Conservation (phyloP, 148 eudicot genomes). For the Rhododendron henanense region DNA sequence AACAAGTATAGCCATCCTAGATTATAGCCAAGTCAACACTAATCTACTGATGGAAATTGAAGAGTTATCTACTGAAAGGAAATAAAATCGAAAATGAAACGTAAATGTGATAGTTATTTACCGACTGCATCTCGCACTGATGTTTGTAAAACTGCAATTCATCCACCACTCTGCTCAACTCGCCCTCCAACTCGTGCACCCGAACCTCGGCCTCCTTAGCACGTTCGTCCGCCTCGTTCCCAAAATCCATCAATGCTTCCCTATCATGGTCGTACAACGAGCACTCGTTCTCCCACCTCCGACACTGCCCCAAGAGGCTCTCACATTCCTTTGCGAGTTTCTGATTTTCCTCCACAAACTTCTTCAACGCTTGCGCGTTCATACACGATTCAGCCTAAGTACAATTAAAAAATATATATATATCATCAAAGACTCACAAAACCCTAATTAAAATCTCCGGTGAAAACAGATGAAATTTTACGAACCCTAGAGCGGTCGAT, state of each 20-base stretch:
- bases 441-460: not conserved
- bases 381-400: constrained; percentile 68
- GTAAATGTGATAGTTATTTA: constrained; percentile 23
- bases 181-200: constrained; percentile 56
- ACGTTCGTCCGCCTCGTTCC: constrained; percentile 82
- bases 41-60: not conserved
- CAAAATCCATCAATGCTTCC: constrained; percentile 91
- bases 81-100: not conserved
- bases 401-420: not conserved
- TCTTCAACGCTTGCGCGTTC: constrained; percentile 86
- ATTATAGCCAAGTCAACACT: not conserved
- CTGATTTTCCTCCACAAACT: constrained; percentile 86
- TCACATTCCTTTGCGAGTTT: constrained; percentile 72
- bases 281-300: constrained; percentile 78
- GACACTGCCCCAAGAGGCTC: constrained; percentile 50
- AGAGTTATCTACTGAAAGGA: not conserved
- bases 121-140: constrained; percentile 42
- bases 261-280: constrained; percentile 75
- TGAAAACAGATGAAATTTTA: constrained; percentile 1
- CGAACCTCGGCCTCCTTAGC: constrained; percentile 70
- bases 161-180: constrained; percentile 40
- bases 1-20: not conserved
- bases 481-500: constrained; percentile 78
- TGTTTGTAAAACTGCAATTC: constrained; percentile 46
- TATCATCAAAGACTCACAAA: not conserved